A percentile compares a stretch with the other conserved stretches of the same genome.
Conservation (phyloP, 352 stramenopile species). For the Globisporangium camurandrum region DNA sequence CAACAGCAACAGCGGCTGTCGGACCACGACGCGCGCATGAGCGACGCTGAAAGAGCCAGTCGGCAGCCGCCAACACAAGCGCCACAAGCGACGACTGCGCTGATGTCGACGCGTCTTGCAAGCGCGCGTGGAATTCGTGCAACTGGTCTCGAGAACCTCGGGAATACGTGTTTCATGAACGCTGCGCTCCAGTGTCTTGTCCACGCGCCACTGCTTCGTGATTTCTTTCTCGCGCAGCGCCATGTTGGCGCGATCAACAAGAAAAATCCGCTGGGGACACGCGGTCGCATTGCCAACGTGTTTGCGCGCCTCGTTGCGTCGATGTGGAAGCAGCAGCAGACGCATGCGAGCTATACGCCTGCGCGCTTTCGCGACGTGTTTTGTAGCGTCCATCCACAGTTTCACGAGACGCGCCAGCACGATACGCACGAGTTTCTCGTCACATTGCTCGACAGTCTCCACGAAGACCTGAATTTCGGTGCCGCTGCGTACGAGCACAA, state of each 20-base stretch:
- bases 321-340: slow-evolving; percentile 56
- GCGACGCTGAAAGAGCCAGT: no score
- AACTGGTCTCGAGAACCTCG: slow-evolving; percentile 71
- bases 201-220: slow-evolving; percentile 90
- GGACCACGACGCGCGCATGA: not conserved
- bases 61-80: not conserved
- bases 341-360: slow-evolving; percentile 39
- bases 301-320: slow-evolving; percentile 79
- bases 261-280: slow-evolving; percentile 89
- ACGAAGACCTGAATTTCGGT: slow-evolving; percentile 95
- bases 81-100: not conserved
- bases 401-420: slow-evolving; percentile 88
- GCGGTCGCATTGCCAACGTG: slow-evolving; percentile 83
- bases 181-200: slow-evolving; percentile 89
- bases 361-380: slow-evolving; percentile 65
- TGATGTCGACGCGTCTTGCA: slow-evolving; percentile 19
- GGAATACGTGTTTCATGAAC: slow-evolving; percentile 89
- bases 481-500: slow-evolving; percentile 1
- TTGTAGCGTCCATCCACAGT: slow-evolving; percentile 45
- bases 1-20: not conserved
- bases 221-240: slow-evolving; percentile 93
- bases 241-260: slow-evolving; percentile 93
- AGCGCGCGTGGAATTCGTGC: slow-evolving; percentile 39
- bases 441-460: slow-evolving; percentile 95
- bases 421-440: slow-evolving; percentile 94